Base-by-base conservation (phyloP, 768 basidiomycete species). In the Cubamyces sp. region DNA sequence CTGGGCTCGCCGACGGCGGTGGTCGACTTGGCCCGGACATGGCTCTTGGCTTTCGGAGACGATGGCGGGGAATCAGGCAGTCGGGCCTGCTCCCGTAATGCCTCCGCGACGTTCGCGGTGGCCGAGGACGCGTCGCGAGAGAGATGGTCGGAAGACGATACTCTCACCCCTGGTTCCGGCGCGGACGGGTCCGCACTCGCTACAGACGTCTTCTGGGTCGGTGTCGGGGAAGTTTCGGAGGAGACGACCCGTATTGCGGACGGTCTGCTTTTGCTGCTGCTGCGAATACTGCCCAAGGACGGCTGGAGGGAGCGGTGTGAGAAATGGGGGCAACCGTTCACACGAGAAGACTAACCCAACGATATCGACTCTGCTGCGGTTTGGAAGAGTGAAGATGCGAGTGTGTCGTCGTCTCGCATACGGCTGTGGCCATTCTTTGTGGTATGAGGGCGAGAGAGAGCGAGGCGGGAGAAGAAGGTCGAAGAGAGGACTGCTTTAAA, bases 1-100 rank as follows among this genome's bases (percentile, higher is more conserved):
- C 57, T 59, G 48, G 49, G 49, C 57, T 59, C 57, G 41, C 57
- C 49, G 47, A 28, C 46, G 41, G 54, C 57, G 53, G 53, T 49
- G 42, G 62, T 55, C 54, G 62, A 64, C 57, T 55, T 64, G 25
- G 62, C 62, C 16, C 62, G 62, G 19, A 49, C 46, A 48, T 64
- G 62, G 26, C 52, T 26, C 30, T 43, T 51, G 19, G 50, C 28
- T 50, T 30, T 45, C 40, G 42, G 11, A 21, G 56, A 26, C 7
- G 45, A 37, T 1, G 56, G 23, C n/a, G 55, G 23, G n/a, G 30
- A 12, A 26, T 45, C 34, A 51, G 54, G 55, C 19, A 14, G 49
- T 52, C 61, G 61, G 61, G 42, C 54, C 54, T 52, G 41, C 41
- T 48, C 55, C 61, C 61, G 61, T 51, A 62, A 30, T 62, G 50